A percentile compares a stretch with the other conserved stretches of the same genome.
These are phyloP conservation scores for Coniella vitis DNA, from an alignment of 2,329 filamentous ascomycete species.

Conservation along the genomic window DNA sequence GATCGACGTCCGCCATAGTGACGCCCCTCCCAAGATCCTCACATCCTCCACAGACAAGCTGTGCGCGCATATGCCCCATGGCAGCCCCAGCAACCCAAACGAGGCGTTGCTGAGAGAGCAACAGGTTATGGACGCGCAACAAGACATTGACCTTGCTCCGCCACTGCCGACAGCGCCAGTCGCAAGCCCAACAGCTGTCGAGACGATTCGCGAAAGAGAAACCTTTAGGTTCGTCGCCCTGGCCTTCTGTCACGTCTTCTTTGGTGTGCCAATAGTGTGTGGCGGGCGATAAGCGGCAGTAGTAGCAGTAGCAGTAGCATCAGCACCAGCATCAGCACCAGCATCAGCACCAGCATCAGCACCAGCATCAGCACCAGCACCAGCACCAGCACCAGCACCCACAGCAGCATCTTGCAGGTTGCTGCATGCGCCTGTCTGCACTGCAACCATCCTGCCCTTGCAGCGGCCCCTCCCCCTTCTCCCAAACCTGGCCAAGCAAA, in stretches of 20 bases:
- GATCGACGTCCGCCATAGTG: too few relatives aligned
- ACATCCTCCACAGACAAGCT: background rate
- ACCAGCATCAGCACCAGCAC: too few relatives aligned
- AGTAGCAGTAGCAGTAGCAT: too few relatives aligned
- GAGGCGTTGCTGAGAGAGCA: background rate
- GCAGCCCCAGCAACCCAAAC: too few relatives aligned
- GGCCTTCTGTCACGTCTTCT: background rate
- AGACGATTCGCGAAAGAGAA: slow-evolving; percentile 19
- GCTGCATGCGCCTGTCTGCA: background rate
- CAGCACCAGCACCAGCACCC: too few relatives aligned
- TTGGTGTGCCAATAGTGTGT: background rate
- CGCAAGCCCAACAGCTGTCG: background rate
- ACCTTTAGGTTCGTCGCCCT: slow-evolving; percentile 19
- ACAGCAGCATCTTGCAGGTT: too few relatives aligned
- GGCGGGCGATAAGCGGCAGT: background rate
- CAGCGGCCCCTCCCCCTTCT: too few relatives aligned
- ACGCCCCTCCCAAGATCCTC: too few relatives aligned
- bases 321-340: too few relatives aligned
- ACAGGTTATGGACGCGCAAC: slow-evolving; percentile 5
- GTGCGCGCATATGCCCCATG: background rate
- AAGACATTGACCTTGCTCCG: slow-evolving; percentile 6
- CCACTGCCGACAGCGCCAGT: background rate
- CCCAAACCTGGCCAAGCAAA: background rate
- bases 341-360: background rate
- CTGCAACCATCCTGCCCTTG: background rate